A percentile compares a stretch with the other conserved stretches of the same genome.
Evolutionary conservation across 148 eudicot genomes (phyloP).

Genomic region (Cornus kousa): DNA sequence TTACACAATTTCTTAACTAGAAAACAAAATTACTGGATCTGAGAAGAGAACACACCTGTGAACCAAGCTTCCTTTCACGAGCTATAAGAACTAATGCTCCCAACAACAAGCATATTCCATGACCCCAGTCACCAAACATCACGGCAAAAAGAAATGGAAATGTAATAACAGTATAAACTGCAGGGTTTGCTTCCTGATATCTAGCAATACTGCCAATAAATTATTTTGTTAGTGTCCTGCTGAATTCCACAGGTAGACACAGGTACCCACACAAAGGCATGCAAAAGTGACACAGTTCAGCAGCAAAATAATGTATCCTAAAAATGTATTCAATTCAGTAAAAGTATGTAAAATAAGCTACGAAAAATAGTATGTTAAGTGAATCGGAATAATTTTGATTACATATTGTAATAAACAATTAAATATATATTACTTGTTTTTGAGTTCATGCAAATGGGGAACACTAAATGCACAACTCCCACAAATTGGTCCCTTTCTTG

Average conservation of each 20-base stretch:
- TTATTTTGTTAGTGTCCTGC: constrained; percentile 14
- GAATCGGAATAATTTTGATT: neutral
- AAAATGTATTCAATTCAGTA: neutral
- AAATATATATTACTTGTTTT: neutral
- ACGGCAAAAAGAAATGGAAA: constrained; percentile 99
- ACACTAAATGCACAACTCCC: neutral
- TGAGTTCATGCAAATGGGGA: neutral
- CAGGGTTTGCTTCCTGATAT: constrained; percentile 98
- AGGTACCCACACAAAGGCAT: neutral
- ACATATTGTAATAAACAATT: neutral
- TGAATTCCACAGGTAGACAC: neutral
- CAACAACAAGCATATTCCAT: constrained; percentile 90
- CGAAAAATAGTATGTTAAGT: neutral
- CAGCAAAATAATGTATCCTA: neutral
- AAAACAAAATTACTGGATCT: neutral
- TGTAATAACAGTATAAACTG: constrained; percentile 87
- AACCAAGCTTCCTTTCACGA: constrained; percentile 74
- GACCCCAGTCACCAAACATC: constrained; percentile 99
- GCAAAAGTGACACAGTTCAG: neutral
- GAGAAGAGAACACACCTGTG: constrained; percentile 58
- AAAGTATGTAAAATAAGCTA: constrained; percentile 4
- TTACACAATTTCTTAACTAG: neutral
- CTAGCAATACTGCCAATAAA: constrained; percentile 75
- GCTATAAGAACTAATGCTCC: constrained; percentile 83
- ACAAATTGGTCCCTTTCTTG: neutral